Conservation (phyloP, 768 basidiomycete species). For the Paxillus rubicundulus region DNA sequence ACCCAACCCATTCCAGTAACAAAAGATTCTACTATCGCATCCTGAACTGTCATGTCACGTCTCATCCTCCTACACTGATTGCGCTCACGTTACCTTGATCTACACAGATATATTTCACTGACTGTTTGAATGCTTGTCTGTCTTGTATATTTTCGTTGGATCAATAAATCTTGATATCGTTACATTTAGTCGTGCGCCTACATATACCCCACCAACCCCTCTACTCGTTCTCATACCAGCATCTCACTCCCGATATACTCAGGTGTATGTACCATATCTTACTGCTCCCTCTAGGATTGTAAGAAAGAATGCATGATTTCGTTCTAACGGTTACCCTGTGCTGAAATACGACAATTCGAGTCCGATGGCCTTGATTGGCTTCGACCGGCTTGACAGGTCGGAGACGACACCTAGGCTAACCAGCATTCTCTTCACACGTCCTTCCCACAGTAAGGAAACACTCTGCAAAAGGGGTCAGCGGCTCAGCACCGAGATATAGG, state of each 20-base stretch:
- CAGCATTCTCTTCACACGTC: conserved; percentile 83
- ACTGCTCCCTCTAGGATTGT: not conserved
- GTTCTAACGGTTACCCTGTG: conserved; percentile 38
- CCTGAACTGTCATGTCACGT: conserved; percentile 6
- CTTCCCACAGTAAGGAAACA: conserved; percentile 91
- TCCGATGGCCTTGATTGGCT: conserved; percentile 86
- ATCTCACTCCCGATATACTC: conserved; percentile 11
- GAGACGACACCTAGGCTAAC: conserved; percentile 91
- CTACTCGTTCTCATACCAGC: conserved; percentile 18
- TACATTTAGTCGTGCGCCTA: conserved; percentile 10
- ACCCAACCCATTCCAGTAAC: conserved; percentile 24
- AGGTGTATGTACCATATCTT: conserved; percentile 22
- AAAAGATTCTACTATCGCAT: conserved; percentile 28
- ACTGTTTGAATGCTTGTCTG: conserved; percentile 8
- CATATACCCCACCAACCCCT: conserved; percentile 22
- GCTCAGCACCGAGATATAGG: not conserved
- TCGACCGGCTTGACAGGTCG: conserved; percentile 79
- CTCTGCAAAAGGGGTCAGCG: conserved; percentile 47
- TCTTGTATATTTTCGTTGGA: conserved; percentile 12
- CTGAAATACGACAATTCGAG: conserved; percentile 94
- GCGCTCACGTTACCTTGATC: conserved; percentile 7
- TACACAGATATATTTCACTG: conserved; percentile 7
- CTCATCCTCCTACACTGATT: conserved; percentile 2
- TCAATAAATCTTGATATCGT: conserved; percentile 13
- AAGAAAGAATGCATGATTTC: not conserved